Evolutionary conservation across 495 filamentous ascomycete species (phyloP).

Genomic region (Corynascus novoguineensis): DNA sequence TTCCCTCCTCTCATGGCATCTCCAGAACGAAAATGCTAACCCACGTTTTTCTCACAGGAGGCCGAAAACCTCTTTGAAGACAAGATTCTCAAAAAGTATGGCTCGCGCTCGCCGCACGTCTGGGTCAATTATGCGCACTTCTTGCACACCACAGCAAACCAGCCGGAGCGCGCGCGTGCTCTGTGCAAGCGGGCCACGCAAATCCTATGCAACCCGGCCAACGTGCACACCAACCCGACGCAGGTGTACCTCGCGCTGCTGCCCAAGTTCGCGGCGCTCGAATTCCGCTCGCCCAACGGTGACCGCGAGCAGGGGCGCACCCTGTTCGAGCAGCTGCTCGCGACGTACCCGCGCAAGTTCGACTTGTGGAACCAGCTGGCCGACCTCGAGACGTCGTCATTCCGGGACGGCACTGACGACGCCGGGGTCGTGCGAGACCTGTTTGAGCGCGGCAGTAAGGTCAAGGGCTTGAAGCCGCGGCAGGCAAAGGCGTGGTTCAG

Average conservation of each 20-base stretch:
- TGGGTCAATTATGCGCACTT: slow-evolving; percentile 95
- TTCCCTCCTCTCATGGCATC: background rate
- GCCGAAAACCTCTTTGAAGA: slow-evolving; percentile 80
- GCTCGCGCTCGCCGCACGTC: slow-evolving; percentile 66
- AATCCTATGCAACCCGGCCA: slow-evolving; percentile 46
- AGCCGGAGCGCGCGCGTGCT: slow-evolving; percentile 67
- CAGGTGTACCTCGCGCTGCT: slow-evolving; percentile 71
- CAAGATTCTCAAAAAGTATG: slow-evolving; percentile 77
- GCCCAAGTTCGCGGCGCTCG: slow-evolving; percentile 79
- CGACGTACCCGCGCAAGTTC: slow-evolving; percentile 77
- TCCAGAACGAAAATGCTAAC: slow-evolving; percentile 21
- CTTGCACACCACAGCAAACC: slow-evolving; percentile 63
- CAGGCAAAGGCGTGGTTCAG: slow-evolving; percentile 78
- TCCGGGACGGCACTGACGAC: slow-evolving; percentile 49
- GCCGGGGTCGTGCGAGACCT: slow-evolving; percentile 57
- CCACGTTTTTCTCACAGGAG: slow-evolving; percentile 61
- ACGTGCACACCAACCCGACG: slow-evolving; percentile 34
- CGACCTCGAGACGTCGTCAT: slow-evolving; percentile 67
- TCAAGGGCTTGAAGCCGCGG: slow-evolving; percentile 63
- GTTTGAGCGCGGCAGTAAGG: slow-evolving; percentile 71
- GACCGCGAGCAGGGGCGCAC: slow-evolving; percentile 89
- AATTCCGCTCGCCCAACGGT: slow-evolving; percentile 78
- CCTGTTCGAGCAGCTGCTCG: slow-evolving; percentile 82
- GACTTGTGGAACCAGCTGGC: slow-evolving; percentile 90
- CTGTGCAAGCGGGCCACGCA: slow-evolving; percentile 84